Conservation (phyloP, 805 yeast genomes). For the Starmerella powellii region DNA sequence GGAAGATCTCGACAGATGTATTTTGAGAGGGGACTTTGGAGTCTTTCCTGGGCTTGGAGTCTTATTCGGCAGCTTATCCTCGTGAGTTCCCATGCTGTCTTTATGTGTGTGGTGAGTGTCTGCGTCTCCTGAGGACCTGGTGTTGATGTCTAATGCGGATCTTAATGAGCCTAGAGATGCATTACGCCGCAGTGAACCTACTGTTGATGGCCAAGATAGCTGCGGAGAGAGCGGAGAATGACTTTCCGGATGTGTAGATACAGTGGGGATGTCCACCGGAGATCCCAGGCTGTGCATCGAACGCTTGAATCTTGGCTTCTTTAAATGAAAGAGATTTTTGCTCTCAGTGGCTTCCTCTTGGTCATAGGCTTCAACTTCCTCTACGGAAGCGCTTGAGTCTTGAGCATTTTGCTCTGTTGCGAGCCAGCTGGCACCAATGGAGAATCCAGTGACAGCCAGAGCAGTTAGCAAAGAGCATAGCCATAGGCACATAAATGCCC, state of each 20-base stretch:
- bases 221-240: conserved; percentile 8
- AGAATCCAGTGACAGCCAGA: conserved; percentile 4
- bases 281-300: conserved; percentile 3
- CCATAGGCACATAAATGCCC: conserved; percentile 17
- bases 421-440: conserved; percentile 15
- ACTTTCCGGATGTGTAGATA: not conserved
- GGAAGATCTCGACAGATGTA: conserved; percentile 13
- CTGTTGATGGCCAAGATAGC: conserved; percentile 13
- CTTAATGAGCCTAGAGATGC: conserved; percentile 8
- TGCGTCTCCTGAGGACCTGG: not conserved
- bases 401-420: conserved; percentile 2
- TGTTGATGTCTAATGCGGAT: conserved; percentile 5
- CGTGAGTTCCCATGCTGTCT: not conserved
- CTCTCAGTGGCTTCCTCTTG: not conserved
- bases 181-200: conserved; percentile 3
- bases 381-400: too few species aligned
- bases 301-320: not conserved
- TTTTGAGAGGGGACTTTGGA: conserved; percentile 15
- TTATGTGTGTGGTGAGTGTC: not conserved
- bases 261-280: conserved; percentile 2
- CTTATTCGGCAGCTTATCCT: not conserved
- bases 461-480: conserved; percentile 6
- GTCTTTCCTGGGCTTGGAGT: conserved; percentile 3
- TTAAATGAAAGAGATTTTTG: not conserved
- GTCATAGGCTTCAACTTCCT: too few species aligned